Conservation (phyloP, 257 asterid species). For the Verbascum thapsus region DNA sequence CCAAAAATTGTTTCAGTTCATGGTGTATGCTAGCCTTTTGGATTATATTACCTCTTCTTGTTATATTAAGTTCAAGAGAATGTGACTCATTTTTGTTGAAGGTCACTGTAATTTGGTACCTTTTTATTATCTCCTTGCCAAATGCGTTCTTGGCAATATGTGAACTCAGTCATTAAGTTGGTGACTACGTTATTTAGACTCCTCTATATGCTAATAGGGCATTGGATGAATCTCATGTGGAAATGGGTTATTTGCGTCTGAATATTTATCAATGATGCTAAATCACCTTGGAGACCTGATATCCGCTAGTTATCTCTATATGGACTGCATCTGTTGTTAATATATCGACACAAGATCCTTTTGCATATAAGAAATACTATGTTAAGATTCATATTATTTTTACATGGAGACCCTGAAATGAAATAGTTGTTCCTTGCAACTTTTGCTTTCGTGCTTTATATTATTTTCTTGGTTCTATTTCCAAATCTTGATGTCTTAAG, state of each 20-base stretch:
- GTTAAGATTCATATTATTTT: too few relatives aligned
- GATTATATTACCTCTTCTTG: not conserved
- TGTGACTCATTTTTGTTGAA: constrained; percentile 6
- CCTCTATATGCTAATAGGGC: not conserved
- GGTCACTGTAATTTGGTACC: not conserved
- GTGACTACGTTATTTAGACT: not conserved
- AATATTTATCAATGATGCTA: constrained; percentile 14
- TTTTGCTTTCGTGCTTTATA: not conserved
- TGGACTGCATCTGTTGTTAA: too few relatives aligned
- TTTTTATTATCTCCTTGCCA: not conserved
- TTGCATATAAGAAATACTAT: too few relatives aligned
- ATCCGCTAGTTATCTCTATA: not conserved
- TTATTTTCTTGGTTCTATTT: not conserved
- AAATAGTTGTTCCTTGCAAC: too few relatives aligned
- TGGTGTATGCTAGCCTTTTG: not conserved
- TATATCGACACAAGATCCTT: too few relatives aligned
- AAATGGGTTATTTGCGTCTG: constrained; percentile 1
- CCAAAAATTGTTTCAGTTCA: not conserved
- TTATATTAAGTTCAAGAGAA: not conserved
- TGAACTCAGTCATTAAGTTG: too few relatives aligned
- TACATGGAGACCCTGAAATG: too few relatives aligned
- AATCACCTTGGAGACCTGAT: constrained; percentile 27
- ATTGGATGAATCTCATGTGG: not conserved
- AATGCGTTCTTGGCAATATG: too few relatives aligned
- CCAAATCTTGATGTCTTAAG: not conserved